Evolutionary conservation across 257 asterid genomes (phyloP).

Genomic region (Nicotiana otophora): DNA sequence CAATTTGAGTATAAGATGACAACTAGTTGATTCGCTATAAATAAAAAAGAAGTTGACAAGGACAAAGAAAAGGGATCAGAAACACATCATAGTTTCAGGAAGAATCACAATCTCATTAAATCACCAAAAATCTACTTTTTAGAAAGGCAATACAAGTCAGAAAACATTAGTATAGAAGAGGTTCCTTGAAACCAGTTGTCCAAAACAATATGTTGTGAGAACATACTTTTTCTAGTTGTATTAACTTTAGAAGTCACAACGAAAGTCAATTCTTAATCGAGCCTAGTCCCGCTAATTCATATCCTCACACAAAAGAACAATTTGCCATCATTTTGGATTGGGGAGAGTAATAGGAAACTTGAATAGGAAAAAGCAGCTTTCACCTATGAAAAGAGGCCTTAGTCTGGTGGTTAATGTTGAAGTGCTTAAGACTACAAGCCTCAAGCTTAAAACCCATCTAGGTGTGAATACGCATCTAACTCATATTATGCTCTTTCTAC

Average conservation of each 20-base stretch:
- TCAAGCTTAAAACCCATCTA: not conserved
- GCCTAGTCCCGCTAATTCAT: not conserved
- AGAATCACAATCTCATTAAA: not conserved
- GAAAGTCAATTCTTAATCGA: not conserved
- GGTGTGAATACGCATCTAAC: not conserved
- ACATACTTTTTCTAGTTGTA: not conserved
- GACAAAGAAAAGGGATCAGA: not conserved
- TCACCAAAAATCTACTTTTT: not conserved
- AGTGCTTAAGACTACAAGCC: not conserved
- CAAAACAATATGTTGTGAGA: not conserved
- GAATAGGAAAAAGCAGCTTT: not conserved
- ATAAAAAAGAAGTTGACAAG: not conserved
- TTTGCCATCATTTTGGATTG: not conserved
- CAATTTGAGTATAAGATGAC: not conserved
- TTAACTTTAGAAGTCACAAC: not conserved
- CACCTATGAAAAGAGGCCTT: not conserved
- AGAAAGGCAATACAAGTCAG: not conserved
- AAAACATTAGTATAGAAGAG: not conserved
- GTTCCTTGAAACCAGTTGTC: not conserved
- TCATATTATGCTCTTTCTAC: not conserved
- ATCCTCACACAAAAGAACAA: not conserved
- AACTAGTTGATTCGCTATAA: not conserved
- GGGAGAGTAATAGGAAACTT: not conserved
- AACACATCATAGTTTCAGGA: not conserved
- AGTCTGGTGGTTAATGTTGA: not conserved